Evolutionary conservation across 768 basidiomycete genomes (phyloP).

Genomic region (Lactarius trivialis): DNA sequence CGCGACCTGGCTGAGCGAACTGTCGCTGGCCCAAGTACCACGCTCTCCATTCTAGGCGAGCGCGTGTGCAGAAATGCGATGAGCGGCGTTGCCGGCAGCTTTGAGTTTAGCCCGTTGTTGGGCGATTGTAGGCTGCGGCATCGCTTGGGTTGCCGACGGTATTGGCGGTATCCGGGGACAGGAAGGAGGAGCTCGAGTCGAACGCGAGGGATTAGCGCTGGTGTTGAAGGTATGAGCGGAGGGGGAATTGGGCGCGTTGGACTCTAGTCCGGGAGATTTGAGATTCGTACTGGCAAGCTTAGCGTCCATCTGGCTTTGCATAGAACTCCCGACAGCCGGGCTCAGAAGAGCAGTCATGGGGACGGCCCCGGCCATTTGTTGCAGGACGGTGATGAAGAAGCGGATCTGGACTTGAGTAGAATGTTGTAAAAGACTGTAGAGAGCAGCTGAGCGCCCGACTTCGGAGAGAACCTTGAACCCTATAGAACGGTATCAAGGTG

Average conservation of each 20-base stretch:
- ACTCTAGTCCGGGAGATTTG: constrained; percentile 86
- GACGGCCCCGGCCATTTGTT: constrained; percentile 67
- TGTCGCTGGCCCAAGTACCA: too few relatives aligned
- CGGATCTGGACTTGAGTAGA: too few relatives aligned
- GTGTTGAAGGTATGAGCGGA: constrained; percentile 60
- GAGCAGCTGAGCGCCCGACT: too few relatives aligned
- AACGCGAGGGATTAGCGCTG: constrained; percentile 55
- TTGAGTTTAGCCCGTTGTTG: constrained; percentile 88
- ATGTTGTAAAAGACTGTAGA: too few relatives aligned
- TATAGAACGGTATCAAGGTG: too few relatives aligned
- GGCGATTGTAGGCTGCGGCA: constrained; percentile 74
- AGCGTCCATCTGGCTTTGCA: constrained; percentile 97
- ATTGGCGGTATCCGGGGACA: constrained; percentile 78
- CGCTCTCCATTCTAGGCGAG: constrained; percentile 51
- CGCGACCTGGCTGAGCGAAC: constrained; percentile 85
- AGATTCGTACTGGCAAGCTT: constrained; percentile 74
- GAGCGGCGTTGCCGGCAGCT: constrained; percentile 73
- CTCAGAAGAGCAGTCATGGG: constrained; percentile 95
- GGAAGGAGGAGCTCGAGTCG: constrained; percentile 46
- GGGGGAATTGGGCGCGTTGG: constrained; percentile 72
- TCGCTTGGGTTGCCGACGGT: constrained; percentile 37
- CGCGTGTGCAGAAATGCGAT: constrained; percentile 81
- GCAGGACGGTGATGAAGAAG: too few relatives aligned
- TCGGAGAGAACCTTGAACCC: too few relatives aligned
- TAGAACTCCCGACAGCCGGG: constrained; percentile 82